Evolutionary conservation across 176 grass and related monocot species (phyloP), one percentile per base, ranked within the genome.

Genomic region (Ensete glaucum): DNA sequence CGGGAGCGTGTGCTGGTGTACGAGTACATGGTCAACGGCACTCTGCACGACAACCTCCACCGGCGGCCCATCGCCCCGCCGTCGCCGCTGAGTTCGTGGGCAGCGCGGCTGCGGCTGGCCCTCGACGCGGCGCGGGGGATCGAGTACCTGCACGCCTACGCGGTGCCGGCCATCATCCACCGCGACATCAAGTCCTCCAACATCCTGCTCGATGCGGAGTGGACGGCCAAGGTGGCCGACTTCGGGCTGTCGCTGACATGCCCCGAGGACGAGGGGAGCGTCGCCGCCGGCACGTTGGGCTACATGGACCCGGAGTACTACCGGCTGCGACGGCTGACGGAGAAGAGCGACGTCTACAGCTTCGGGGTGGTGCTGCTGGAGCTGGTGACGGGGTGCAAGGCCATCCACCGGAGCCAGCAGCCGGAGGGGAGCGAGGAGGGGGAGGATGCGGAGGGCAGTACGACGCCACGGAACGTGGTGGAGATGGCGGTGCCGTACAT

Each of bases 291-390:
- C 29, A 99, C 95, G 8, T 84, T 99, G 2, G 95, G 95, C 0
- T 99, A 94, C 78, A 99, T 99, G 74, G 95, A 99, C 78, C 95
- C 95, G 59, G 95, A 94, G 85, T 99, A 86, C 83, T 99, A 94
- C 88, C 77, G 95, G 79, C 79, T 87, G 34, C 91, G 88, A 59
- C 85, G 92, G 27, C 83, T 99, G n/a, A 99, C 90, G 1, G 82
- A 87, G 62, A 79, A 87, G 54, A 99, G 95, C 77, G 96, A 99
- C 69, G 88, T 99, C 64, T 99, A 99, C 78, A 99, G 96, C 81
- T 99, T 94, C 68, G 96, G 96, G 20, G 82, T 99, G 3, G 96
- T 95, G 80, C 76, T 95, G 19, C 82, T 98, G 21, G 90, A 98
- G 82, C 84, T 98, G 9, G 76, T 98, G 59, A 98, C 94, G 5